Percentiles rank a stretch among this genome's conserved stretches.
These are phyloP conservation scores for Candida suzukii DNA, from an alignment of 805 yeast species.

Conservation along the genomic window DNA sequence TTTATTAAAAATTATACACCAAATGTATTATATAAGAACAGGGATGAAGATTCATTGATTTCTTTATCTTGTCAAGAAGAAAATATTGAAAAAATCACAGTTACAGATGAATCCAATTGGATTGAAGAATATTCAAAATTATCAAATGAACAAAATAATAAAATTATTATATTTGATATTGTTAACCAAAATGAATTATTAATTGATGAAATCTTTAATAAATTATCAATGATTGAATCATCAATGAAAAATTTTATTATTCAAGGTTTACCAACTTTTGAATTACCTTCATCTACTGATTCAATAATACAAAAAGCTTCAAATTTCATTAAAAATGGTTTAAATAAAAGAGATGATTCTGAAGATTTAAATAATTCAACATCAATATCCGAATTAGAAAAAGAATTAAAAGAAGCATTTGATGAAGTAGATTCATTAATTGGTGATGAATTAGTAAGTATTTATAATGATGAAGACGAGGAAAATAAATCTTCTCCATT, in stretches of 20 bases:
- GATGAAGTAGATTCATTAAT: conserved; percentile 20
- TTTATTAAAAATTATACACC: neutral
- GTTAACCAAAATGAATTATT: neutral
- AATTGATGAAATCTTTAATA: conserved; percentile 3
- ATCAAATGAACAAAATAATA: conserved; percentile 1
- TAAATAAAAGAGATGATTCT: conserved; percentile 15
- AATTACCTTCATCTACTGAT: neutral
- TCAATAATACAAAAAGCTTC: conserved; percentile 13
- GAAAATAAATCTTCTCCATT: neutral
- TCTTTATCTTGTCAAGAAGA: neutral
- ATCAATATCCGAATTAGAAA: too few relatives aligned
- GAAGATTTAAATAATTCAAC: conserved; percentile 15
- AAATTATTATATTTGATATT: neutral
- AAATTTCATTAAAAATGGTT: conserved; percentile 7
- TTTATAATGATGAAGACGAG: conserved; percentile 9
- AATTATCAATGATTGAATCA: neutral
- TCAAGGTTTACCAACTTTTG: conserved; percentile 26
- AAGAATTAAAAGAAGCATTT: conserved; percentile 23
- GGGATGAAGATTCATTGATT: neutral
- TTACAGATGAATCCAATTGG: neutral
- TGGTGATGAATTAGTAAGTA: conserved; percentile 18
- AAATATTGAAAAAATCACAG: neutral
- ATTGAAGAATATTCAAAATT: conserved; percentile 3
- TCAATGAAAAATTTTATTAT: conserved; percentile 13
- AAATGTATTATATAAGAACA: conserved; percentile 2